Base-by-base conservation (phyloP, 2,329 filamentous ascomycete genomes). In the Diplodia intermedia region DNA sequence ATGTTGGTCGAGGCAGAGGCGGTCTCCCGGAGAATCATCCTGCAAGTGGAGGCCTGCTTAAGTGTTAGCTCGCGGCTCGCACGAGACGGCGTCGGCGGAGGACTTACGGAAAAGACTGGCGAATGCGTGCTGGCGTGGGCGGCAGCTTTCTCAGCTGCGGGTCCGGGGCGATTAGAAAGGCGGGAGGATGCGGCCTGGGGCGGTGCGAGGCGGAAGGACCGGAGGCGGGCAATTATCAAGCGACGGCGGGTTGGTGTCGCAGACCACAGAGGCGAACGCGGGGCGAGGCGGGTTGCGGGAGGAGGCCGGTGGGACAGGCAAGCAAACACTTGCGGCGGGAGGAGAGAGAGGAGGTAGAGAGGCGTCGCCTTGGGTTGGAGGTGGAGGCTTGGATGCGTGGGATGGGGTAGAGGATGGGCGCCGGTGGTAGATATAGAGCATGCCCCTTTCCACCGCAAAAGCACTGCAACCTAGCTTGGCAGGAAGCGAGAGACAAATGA, bases 11-110 rank as follows among this genome's bases (percentile, higher is more conserved):
- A 75, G 40, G 60, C 49, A 70, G 77, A 74, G 70, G 77, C 74
- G 67, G 76, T 77, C 69, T 79, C 78, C 76, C 78, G 77, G 75
- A 78, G 72, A 71, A 83, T 82, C 81, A 82, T 82, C 77, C 74
- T 56, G 20, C 60, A 57, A 68, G 69, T 69, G 53, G 29, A 31
- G n/a, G 71, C 69, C 73, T 76, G 70, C 66, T 76, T 76, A 75
- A 76, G 76, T 36, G 50, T 68, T 43, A 68, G 67, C 66, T 15
- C 9, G 15, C 33, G 20, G 20, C 8, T 62, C 71, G 73, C 26
- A 31, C 40, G 31, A 53, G 63, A 68, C 26, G 69, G 65, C 29
- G 66, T 60, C 61, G 57, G 33, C 33, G 33, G 33, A 36, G 71
- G 67, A 75, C 73, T 40, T 54, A 38, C 47, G 49, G 65, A 31